A percentile compares a stretch with the other conserved stretches of the same genome.
These are phyloP conservation scores for Coemansia sp. DNA, from an alignment of 192 early-diverging fungal species.

Conservation along the genomic window DNA sequence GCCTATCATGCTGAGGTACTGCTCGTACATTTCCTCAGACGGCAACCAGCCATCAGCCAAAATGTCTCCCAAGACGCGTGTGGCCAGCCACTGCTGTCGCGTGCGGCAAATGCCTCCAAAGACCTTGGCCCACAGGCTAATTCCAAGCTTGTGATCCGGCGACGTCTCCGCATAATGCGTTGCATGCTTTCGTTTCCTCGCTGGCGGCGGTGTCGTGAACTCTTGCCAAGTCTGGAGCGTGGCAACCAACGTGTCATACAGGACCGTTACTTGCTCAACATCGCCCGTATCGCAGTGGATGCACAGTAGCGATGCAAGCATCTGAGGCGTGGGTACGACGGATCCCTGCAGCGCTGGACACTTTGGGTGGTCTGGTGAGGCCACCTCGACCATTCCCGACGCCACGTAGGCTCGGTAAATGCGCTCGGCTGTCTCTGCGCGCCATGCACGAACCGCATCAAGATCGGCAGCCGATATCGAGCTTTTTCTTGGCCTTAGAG, in stretches of 20 bases:
- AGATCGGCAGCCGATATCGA: background rate
- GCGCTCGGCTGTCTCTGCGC: slow-evolving; percentile 34
- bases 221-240: slow-evolving; percentile 2
- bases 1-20: slow-evolving; percentile 7
- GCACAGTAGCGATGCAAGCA: slow-evolving; percentile 19
- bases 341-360: slow-evolving; percentile 30
- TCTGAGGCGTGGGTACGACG: slow-evolving; percentile 23
- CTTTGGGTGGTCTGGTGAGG: slow-evolving; percentile 24
- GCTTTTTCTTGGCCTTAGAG: slow-evolving; percentile 2
- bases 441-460: slow-evolving; percentile 11
- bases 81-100: slow-evolving; percentile 31
- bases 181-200: background rate
- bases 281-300: slow-evolving; percentile 19
- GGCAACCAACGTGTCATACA: slow-evolving; percentile 29
- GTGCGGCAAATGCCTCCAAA: slow-evolving; percentile 1
- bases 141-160: background rate
- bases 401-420: slow-evolving; percentile 38
- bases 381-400: slow-evolving; percentile 30
- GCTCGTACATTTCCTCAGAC: slow-evolving; percentile 12
- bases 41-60: slow-evolving; percentile 24
- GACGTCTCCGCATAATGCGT: background rate
- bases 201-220: background rate
- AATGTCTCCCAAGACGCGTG: slow-evolving; percentile 26
- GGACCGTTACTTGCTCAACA: slow-evolving; percentile 24
- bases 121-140: slow-evolving; percentile 9